Evolutionary conservation across 2,329 filamentous ascomycete genomes (phyloP).

Genomic region (Tolypocladium tundrense): DNA sequence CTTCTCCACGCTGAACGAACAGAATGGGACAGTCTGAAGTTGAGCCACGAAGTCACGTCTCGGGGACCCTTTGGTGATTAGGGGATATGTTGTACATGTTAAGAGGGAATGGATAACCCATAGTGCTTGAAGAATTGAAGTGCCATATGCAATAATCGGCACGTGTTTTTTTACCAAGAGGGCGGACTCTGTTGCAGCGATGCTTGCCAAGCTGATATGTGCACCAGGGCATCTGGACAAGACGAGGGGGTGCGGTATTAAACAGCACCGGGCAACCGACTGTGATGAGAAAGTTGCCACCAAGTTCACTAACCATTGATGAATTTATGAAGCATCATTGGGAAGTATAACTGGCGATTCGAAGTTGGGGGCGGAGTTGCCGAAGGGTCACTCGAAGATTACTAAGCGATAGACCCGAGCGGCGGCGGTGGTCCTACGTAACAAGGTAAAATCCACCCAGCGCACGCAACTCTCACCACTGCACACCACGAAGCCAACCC

Average conservation of each 20-base stretch:
- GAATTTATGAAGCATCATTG: too few relatives aligned
- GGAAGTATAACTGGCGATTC: too few relatives aligned
- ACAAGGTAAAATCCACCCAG: conserved; percentile 14
- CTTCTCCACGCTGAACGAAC: conserved; percentile 30
- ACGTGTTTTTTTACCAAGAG: background rate
- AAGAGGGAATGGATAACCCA: background rate
- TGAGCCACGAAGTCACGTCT: conserved; percentile 13
- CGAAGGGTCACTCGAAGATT: background rate
- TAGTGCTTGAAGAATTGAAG: background rate
- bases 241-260: background rate
- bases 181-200: background rate
- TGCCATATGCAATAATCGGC: background rate
- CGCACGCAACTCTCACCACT: conserved; percentile 26
- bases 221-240: background rate
- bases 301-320: background rate
- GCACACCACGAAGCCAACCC: conserved; percentile 22
- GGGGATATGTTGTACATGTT: background rate
- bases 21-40: conserved; percentile 20
- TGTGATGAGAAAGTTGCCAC: background rate
- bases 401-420: conserved; percentile 2
- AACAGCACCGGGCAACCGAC: background rate
- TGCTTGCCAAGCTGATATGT: background rate
- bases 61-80: background rate
- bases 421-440: background rate
- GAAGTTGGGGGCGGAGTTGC: background rate